Evolutionary conservation across 169 alveolate species (phyloP).

Genomic region (Plasmodium sp.): DNA sequence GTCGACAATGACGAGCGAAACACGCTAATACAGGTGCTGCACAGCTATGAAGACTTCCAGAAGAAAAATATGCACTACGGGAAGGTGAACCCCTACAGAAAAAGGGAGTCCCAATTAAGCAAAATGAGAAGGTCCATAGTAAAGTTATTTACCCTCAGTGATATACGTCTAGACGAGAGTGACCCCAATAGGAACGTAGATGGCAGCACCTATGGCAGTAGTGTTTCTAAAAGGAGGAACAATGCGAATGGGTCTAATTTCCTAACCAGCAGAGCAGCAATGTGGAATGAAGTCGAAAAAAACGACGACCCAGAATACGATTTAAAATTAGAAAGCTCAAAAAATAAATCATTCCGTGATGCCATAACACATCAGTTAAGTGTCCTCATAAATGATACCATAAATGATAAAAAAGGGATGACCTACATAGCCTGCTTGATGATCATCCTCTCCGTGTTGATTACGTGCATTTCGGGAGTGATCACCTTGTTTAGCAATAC

Average conservation of each 20-base stretch:
- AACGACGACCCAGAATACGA: slow-evolving; percentile 60
- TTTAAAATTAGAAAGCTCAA: slow-evolving; percentile 57
- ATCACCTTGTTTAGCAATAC: slow-evolving; percentile 14
- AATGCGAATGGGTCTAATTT: background rate
- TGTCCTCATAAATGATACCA: slow-evolving; percentile 16
- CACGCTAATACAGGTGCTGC: slow-evolving; percentile 59
- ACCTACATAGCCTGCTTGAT: slow-evolving; percentile 49
- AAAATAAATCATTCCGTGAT: slow-evolving; percentile 18
- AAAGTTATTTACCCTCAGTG: slow-evolving; percentile 35
- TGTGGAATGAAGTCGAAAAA: slow-evolving; percentile 71
- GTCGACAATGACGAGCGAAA: slow-evolving; percentile 31
- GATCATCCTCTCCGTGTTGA: slow-evolving; percentile 35
- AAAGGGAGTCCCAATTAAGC: slow-evolving; percentile 33
- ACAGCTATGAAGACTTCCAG: slow-evolving; percentile 73
- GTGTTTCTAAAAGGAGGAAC: background rate
- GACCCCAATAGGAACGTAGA: background rate
- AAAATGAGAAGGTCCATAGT: slow-evolving; percentile 10
- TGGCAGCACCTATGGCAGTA: background rate
- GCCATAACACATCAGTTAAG: background rate
- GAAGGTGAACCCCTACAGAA: slow-evolving; percentile 55
- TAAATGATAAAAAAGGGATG: slow-evolving; percentile 72
- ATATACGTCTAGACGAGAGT: background rate
- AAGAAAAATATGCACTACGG: slow-evolving; percentile 57
- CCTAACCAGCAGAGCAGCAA: slow-evolving; percentile 64
- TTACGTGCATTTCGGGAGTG: slow-evolving; percentile 62